These are phyloP conservation scores for Solanum appendiculatum DNA, from an alignment of 257 asterid genomes.

Conservation along the genomic window DNA sequence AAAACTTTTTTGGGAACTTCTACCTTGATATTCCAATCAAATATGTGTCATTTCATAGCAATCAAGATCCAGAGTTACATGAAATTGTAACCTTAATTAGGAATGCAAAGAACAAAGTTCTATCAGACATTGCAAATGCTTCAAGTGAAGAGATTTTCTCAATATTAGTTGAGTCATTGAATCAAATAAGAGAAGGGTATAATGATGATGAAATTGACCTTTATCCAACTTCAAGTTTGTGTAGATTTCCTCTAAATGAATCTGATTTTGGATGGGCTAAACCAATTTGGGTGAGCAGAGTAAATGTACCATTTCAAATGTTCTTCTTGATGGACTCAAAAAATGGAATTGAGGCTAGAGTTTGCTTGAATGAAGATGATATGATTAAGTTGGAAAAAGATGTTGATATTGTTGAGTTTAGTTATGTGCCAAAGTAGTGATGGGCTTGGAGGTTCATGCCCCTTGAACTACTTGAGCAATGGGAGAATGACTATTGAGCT, in stretches of 20 bases:
- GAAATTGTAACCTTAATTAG: neutral
- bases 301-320: neutral
- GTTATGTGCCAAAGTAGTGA: neutral
- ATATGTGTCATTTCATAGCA: neutral
- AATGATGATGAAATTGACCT: neutral
- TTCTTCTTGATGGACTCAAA: neutral
- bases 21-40: neutral
- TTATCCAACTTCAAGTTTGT: neutral
- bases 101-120: neutral
- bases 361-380: neutral
- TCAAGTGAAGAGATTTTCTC: neutral
- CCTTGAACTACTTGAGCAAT: neutral
- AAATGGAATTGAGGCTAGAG: neutral
- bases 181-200: neutral
- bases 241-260: conserved; percentile 5
- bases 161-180: neutral
- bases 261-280: conserved; percentile 1
- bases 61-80: neutral
- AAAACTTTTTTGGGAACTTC: conserved; percentile 1
- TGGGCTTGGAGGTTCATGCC: neutral
- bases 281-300: neutral
- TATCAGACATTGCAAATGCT: neutral
- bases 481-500: neutral
- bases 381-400: neutral
- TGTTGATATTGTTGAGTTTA: neutral